Conservation (phyloP, 2,329 filamentous ascomycete species). For the Stagonosporopsis vannaccii region DNA sequence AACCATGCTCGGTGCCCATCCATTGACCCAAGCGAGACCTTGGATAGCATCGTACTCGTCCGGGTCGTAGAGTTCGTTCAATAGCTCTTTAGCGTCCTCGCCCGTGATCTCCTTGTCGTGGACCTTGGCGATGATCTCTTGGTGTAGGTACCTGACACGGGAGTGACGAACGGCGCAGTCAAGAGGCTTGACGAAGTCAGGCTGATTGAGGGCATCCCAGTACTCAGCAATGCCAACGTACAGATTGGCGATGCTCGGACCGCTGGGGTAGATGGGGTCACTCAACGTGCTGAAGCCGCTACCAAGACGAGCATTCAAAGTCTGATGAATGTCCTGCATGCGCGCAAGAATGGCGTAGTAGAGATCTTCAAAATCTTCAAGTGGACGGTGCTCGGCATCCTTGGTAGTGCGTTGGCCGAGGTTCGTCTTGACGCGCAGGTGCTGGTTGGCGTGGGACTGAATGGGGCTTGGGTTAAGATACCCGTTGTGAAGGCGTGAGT, state of each 20-base stretch:
- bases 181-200: conserved; percentile 31
- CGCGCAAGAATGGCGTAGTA: conserved; percentile 41
- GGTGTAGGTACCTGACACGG: conserved; percentile 25
- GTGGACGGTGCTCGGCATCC: conserved; percentile 63
- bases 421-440: conserved; percentile 51
- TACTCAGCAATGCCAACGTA: conserved; percentile 24
- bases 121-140: conserved; percentile 25
- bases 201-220: conserved; percentile 39
- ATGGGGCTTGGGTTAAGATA: conserved; percentile 25
- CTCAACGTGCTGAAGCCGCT: conserved; percentile 33
- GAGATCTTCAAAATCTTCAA: conserved; percentile 45
- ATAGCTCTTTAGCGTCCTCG: conserved; percentile 21
- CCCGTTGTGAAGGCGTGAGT: conserved; percentile 47
- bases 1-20: conserved; percentile 37
- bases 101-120: conserved; percentile 19
- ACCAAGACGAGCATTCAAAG: conserved; percentile 30
- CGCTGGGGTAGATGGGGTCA: conserved; percentile 18
- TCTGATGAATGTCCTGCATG: conserved; percentile 36
- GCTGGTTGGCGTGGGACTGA: conserved; percentile 21
- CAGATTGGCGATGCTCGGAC: conserved; percentile 26
- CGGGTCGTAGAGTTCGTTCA: conserved; percentile 27
- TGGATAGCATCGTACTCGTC: conserved; percentile 19
- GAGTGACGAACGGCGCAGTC: conserved; percentile 35
- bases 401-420: conserved; percentile 65
- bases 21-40: conserved; percentile 33